Conservation (phyloP, 2,329 filamentous ascomycete genomes). For the Blastomyces emzantsi region DNA sequence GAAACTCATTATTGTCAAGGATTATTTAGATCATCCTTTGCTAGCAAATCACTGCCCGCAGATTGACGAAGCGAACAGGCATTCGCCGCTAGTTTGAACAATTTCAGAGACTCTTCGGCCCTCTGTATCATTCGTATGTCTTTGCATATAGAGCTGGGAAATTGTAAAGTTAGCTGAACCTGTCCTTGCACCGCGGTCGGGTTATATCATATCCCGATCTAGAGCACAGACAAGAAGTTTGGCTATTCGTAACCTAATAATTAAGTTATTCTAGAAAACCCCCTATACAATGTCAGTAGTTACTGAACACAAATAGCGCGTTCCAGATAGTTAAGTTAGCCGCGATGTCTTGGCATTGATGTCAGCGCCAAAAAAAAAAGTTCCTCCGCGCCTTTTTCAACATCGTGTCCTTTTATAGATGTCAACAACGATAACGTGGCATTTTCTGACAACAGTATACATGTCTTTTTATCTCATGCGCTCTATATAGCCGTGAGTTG, state of each 20-base stretch:
- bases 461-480: neutral
- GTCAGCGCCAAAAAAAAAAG: neutral
- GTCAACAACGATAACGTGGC: neutral
- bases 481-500: neutral
- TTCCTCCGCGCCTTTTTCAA: neutral
- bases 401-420: neutral
- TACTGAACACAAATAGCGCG: too few relatives aligned
- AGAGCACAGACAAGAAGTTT: too few relatives aligned
- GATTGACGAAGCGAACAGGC: neutral
- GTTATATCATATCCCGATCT: neutral
- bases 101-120: neutral
- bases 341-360: conserved; percentile 1
- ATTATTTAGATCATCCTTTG: neutral
- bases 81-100: neutral
- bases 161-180: too few relatives aligned
- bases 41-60: neutral
- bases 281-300: too few relatives aligned
- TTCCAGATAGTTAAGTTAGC: too few relatives aligned
- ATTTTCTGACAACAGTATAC: conserved; percentile 7
- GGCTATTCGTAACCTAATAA: too few relatives aligned
- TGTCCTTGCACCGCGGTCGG: neutral
- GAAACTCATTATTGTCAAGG: neutral
- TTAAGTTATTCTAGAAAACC: too few relatives aligned
- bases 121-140: neutral
- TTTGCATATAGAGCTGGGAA: neutral